phyloP scores from a whole-genome alignment of 2,329 filamentous ascomycete species.

The Pseudogymnoascus sp. region DNA sequence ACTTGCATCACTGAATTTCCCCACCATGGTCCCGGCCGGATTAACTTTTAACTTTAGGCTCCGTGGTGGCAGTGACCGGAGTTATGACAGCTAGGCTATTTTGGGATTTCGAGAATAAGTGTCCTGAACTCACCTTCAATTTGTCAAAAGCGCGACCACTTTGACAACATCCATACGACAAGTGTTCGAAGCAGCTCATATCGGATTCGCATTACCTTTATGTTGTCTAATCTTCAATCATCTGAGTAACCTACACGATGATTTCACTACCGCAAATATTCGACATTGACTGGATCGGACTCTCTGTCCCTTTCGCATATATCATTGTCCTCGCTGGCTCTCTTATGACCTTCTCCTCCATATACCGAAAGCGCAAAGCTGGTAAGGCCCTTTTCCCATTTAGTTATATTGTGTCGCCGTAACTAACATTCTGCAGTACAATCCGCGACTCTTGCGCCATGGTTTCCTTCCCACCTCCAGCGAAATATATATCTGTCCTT shows the following conservation, averaged over 20 bases:
- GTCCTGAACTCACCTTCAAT: conserved; percentile 2
- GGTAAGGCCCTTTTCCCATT: conserved; percentile 40
- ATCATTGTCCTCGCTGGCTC: conserved; percentile 79
- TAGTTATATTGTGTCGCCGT: conserved; percentile 14
- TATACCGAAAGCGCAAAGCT: conserved; percentile 89
- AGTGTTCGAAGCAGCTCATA: conserved; percentile 1
- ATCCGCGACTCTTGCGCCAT: conserved; percentile 79
- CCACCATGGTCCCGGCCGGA: conserved; percentile 3
- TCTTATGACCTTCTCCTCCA: conserved; percentile 80
- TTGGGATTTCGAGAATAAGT: conserved; percentile 4
- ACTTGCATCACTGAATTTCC: conserved; percentile 6
- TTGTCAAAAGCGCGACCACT: not conserved
- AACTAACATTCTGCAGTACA: conserved; percentile 43
- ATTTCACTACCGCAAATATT: conserved; percentile 24
- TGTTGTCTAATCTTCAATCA: not conserved
- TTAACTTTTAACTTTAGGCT: conserved; percentile 8
- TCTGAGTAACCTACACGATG: not conserved
- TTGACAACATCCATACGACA: not conserved
- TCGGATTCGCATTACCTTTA: not conserved
- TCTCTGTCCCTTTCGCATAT: conserved; percentile 83
- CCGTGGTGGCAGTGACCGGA: not conserved
- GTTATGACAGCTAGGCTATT: not conserved
- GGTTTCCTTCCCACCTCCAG: conserved; percentile 86
- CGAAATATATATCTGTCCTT: conserved; percentile 93
- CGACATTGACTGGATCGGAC: conserved; percentile 67